Percentiles rank a stretch among this genome's conserved stretches.
phyloP scores from a whole-genome alignment of 169 alveolate species.

The Theileria sp. region DNA sequence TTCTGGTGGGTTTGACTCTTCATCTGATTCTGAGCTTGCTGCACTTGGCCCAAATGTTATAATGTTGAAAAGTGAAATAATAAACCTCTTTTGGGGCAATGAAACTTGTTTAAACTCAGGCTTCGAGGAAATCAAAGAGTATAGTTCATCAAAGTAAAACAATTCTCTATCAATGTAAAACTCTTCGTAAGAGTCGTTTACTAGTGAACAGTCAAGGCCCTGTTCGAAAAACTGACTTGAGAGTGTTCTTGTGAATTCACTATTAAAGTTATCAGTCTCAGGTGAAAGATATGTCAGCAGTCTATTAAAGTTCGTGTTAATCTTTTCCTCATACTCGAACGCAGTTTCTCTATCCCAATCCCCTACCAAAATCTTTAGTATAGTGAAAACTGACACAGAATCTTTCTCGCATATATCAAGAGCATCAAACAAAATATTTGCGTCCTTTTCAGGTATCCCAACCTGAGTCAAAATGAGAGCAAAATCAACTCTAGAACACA shows the following conservation, averaged over 20 bases:
- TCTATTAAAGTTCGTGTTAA: conserved; percentile 29
- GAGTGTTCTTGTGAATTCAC: conserved; percentile 16
- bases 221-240: conserved; percentile 18
- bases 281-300: conserved; percentile 25
- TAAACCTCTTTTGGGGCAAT: conserved; percentile 7
- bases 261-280: conserved; percentile 23
- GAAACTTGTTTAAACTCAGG: conserved; percentile 1
- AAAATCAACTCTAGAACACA: conserved; percentile 49
- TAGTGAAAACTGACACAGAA: conserved; percentile 53
- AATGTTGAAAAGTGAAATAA: conserved; percentile 8
- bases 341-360: conserved; percentile 58
- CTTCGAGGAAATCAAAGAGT: not conserved
- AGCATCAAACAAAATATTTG: conserved; percentile 19
- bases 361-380: conserved; percentile 55
- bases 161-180: conserved; percentile 1
- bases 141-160: not conserved
- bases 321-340: conserved; percentile 27
- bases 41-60: not conserved
- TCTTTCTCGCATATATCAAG: conserved; percentile 53
- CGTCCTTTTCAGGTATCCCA: conserved; percentile 41
- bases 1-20: not conserved
- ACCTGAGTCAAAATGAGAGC: conserved; percentile 11
- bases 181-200: conserved; percentile 16
- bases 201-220: conserved; percentile 8
- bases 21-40: not conserved